Base-by-base conservation (phyloP, 106 monocot genomes). In the Amphibolis antarctica region DNA sequence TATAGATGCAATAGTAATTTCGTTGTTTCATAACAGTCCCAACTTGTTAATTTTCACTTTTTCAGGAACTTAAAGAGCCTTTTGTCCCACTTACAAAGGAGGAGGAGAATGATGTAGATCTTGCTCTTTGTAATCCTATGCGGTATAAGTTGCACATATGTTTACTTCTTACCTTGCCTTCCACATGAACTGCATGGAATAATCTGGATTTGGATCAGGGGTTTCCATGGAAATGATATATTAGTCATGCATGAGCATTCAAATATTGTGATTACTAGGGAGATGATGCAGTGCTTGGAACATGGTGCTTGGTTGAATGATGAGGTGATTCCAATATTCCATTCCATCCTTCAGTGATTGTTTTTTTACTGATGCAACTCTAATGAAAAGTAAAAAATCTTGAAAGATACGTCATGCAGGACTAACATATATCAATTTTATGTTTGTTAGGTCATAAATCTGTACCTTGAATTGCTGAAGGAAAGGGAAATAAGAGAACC, bases 401-500 rank as follows among this genome's bases (percentile, higher is more conserved):
- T 0, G 4, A 49, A 45, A 47, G 17, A 0, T 27, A 28, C 9
- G 50, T 51, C 15, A 27, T 49, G 25, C 23, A 28, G 25, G 50
- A 14, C 10, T 46, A 26, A 1, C 15, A 67, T 22, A 53, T 22
- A 28, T 28, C 3, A 10, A 0, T 57, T 59, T 69, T 4, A 46
- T 69, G 28, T 23, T 67, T 76, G 80, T 23, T 60, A 92, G 92
- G 92, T 92, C 74, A 96, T 89, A 68, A 96, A 96, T 80, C 47
- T 96, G 19, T 96, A 96, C 57, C 78, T 96, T 71, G 89, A 82
- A 55, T 66, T 96, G 55, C 59, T 96, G 50, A 96, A 96, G 73
- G 89, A 96, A 70, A 79, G 94, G 73, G 94, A 96, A 81, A 82
- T 44, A 71, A 89, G 86, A 74, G 84, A 86, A 28, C 80, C 83